Evolutionary conservation across 345 rosid genomes (phyloP).

Genomic region (Kernera saxatilis): DNA sequence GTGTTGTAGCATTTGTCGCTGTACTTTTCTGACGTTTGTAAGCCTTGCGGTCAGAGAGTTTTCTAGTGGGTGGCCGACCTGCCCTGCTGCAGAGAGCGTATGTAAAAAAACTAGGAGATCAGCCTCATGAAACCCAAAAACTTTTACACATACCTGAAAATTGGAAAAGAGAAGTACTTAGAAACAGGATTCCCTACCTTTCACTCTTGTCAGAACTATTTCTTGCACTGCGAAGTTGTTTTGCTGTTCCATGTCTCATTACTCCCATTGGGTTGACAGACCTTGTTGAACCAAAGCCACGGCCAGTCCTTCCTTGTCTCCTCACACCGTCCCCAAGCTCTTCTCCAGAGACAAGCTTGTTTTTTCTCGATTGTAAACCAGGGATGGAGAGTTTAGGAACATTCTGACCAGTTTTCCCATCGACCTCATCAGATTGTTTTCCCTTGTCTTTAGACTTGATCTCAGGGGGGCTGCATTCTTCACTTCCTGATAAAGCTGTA

Average conservation of each 20-base stretch:
- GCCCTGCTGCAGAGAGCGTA: slow-evolving; percentile 55
- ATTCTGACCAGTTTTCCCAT: slow-evolving; percentile 56
- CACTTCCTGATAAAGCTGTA: slow-evolving; percentile 83
- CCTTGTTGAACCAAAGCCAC: slow-evolving; percentile 61
- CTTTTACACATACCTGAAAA: neutral
- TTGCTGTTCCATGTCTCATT: slow-evolving; percentile 71
- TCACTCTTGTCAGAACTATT: slow-evolving; percentile 72
- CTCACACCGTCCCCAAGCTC: slow-evolving; percentile 77
- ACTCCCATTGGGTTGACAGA: slow-evolving; percentile 50
- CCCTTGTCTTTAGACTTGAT: slow-evolving; percentile 70
- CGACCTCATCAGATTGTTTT: slow-evolving; percentile 66
- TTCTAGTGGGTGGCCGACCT: slow-evolving; percentile 90
- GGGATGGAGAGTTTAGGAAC: slow-evolving; percentile 60
- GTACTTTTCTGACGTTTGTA: slow-evolving; percentile 72
- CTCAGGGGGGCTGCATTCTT: slow-evolving; percentile 76
- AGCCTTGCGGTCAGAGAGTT: slow-evolving; percentile 93
- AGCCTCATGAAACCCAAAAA: slow-evolving; percentile 12
- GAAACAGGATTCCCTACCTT: slow-evolving; percentile 47
- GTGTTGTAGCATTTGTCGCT: slow-evolving; percentile 41
- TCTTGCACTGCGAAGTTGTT: slow-evolving; percentile 84
- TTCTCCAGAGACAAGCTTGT: slow-evolving; percentile 51
- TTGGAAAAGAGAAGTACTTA: slow-evolving; percentile 1
- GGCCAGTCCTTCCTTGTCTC: slow-evolving; percentile 88
- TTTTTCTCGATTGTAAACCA: slow-evolving; percentile 68
- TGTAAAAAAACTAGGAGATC: slow-evolving; percentile 13